phyloP scores from a whole-genome alignment of 2,329 filamentous ascomycete species.

The Talaromyces rugulosus region DNA sequence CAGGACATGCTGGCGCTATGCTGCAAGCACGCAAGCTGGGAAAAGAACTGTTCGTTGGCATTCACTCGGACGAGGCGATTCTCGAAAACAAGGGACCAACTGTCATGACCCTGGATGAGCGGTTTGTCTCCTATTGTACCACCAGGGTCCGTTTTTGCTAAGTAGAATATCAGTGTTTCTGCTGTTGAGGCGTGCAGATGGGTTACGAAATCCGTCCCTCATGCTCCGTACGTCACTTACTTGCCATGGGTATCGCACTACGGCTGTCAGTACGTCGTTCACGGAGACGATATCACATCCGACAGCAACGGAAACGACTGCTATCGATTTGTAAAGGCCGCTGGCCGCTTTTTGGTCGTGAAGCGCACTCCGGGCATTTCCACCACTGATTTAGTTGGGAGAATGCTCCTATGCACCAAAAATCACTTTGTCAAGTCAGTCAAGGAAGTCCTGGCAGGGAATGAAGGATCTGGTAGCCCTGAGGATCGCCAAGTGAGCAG shows the following conservation, averaged over 20 bases:
- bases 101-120: conserved; percentile 90
- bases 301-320: conserved; percentile 92
- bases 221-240: conserved; percentile 91
- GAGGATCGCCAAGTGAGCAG: conserved; percentile 64
- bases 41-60: conserved; percentile 80
- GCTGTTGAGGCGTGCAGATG: conserved; percentile 94
- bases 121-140: conserved; percentile 44
- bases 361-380: conserved; percentile 95
- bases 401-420: conserved; percentile 95
- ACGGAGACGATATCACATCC: conserved; percentile 95
- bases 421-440: conserved; percentile 88
- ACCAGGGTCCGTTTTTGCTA: neutral
- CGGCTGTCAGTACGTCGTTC: conserved; percentile 91
- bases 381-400: conserved; percentile 94
- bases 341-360: conserved; percentile 90
- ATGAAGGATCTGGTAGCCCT: conserved; percentile 66
- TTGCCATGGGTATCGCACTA: conserved; percentile 93
- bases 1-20: conserved; percentile 93
- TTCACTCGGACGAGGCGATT: conserved; percentile 94
- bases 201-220: conserved; percentile 76
- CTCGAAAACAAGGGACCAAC: conserved; percentile 96
- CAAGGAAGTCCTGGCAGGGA: conserved; percentile 61
- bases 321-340: conserved; percentile 95
- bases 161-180: conserved; percentile 56
- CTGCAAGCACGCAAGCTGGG: conserved; percentile 91